Conservation (phyloP, 257 asterid species). For the Verbena officinalis region DNA sequence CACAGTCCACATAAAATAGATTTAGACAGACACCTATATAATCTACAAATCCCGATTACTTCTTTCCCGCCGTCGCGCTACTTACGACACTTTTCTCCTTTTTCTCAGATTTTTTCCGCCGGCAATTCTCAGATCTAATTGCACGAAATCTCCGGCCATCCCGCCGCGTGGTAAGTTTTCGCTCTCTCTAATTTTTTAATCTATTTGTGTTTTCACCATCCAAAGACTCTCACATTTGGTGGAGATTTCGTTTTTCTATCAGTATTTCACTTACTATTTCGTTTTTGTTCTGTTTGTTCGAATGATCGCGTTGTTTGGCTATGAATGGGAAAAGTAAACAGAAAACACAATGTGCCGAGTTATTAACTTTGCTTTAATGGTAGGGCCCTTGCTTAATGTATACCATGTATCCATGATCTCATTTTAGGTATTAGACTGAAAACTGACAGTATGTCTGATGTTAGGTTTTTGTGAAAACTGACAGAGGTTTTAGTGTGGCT, state of each 20-base stretch:
- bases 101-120: neutral
- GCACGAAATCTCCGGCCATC: conserved; percentile 4
- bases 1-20: neutral
- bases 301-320: conserved; percentile 16
- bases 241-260: neutral
- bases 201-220: neutral
- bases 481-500: neutral
- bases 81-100: neutral
- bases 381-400: conserved; percentile 26
- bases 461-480: neutral
- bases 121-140: conserved; percentile 27
- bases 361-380: neutral
- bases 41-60: neutral
- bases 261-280: neutral
- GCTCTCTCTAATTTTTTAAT: neutral
- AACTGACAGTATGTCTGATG: no score
- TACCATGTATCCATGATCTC: conserved; percentile 1
- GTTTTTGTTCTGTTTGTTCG: neutral
- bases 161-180: conserved; percentile 15
- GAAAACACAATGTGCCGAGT: neutral
- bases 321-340: neutral
- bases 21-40: neutral
- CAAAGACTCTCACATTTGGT: neutral
- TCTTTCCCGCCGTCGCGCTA: neutral
- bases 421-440: neutral